A percentile compares a stretch with the other conserved stretches of the same genome.
These are phyloP conservation scores for Metahyphopichia silvanorum DNA, from an alignment of 805 yeast genomes.

Conservation along the genomic window DNA sequence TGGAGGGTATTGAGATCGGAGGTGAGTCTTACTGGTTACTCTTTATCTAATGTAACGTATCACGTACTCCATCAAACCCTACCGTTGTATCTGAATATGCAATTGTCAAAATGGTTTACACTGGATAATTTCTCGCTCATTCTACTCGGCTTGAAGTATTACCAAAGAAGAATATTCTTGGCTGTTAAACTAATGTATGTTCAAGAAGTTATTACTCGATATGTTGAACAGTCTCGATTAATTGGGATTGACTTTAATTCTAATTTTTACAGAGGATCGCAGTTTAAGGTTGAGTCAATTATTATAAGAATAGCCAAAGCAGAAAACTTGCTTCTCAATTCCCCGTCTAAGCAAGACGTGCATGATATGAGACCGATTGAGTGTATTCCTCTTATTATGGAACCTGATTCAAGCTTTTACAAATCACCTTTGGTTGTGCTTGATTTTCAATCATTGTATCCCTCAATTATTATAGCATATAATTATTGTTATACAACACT, in stretches of 20 bases:
- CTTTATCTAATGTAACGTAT: conserved; percentile 72
- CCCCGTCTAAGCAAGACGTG: conserved; percentile 81
- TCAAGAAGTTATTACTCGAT: conserved; percentile 65
- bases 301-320: conserved; percentile 70
- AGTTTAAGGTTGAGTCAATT: conserved; percentile 87
- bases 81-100: conserved; percentile 55
- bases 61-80: conserved; percentile 64
- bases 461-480: conserved; percentile 87
- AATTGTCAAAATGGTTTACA: conserved; percentile 40
- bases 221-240: conserved; percentile 78
- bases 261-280: conserved; percentile 87
- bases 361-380: conserved; percentile 82
- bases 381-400: conserved; percentile 88
- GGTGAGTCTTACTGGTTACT: conserved; percentile 59
- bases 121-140: conserved; percentile 9
- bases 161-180: conserved; percentile 40
- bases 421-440: conserved; percentile 86
- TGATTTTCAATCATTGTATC: conserved; percentile 92
- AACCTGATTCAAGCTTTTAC: conserved; percentile 80
- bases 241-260: conserved; percentile 90
- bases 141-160: conserved; percentile 43
- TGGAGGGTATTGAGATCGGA: conserved; percentile 78
- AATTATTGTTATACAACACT: conserved; percentile 82
- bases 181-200: conserved; percentile 49
- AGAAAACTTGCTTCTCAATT: conserved; percentile 67